These are phyloP conservation scores for Sanghuangporus sanghuang DNA, from an alignment of 1,284 basidiomycete species.

Conservation along the genomic window DNA sequence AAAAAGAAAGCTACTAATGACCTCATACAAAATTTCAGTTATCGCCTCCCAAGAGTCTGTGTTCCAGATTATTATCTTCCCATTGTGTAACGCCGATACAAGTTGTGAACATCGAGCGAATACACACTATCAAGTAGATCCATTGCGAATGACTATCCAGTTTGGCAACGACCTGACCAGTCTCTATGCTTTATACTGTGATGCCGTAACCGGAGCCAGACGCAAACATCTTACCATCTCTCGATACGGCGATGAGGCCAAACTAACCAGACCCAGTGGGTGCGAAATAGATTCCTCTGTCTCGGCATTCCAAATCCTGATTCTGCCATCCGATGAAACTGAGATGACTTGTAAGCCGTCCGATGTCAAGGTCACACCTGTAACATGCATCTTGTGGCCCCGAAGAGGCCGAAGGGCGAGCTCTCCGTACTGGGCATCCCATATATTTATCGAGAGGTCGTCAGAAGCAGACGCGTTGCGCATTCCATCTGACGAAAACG, in stretches of 20 bases:
- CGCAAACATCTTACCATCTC: background rate
- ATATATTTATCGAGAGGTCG: conserved; percentile 12
- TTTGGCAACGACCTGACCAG: background rate
- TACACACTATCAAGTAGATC: background rate
- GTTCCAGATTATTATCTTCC: background rate
- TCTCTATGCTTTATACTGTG: background rate
- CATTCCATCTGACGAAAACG: background rate
- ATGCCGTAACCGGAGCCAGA: background rate
- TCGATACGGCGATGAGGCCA: background rate
- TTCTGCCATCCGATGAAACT: background rate
- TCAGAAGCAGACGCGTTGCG: background rate
- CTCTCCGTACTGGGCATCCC: background rate
- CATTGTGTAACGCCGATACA: background rate
- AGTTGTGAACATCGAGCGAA: background rate
- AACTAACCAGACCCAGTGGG: background rate
- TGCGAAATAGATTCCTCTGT: background rate
- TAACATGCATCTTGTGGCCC: background rate
- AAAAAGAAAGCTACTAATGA: background rate
- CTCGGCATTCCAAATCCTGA: background rate
- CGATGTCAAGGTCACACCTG: background rate
- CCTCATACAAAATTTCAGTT: background rate
- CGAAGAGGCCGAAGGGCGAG: background rate
- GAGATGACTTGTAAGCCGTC: background rate
- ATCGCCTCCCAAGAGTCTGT: background rate
- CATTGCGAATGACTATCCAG: background rate